Evolutionary conservation across 2,329 filamentous ascomycete species (phyloP).

Genomic region (Penicillium sumatraense): DNA sequence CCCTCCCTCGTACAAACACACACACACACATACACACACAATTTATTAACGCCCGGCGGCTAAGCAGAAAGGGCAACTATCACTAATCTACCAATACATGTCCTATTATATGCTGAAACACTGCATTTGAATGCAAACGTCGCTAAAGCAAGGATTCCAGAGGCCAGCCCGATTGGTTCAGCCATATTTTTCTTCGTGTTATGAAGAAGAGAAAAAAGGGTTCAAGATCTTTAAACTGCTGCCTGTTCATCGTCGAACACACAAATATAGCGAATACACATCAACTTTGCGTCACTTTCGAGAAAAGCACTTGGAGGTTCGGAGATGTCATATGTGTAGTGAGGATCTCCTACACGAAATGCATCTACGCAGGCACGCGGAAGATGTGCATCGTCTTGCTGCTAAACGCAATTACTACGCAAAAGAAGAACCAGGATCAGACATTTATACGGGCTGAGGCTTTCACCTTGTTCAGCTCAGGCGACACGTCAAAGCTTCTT

Average conservation of each 20-base stretch:
- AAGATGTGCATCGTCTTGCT: constrained; percentile 16
- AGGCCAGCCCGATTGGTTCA: constrained; percentile 42
- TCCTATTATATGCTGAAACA: too few relatives aligned
- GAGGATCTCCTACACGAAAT: constrained; percentile 22
- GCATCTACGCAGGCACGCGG: constrained; percentile 21
- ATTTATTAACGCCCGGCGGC: too few relatives aligned
- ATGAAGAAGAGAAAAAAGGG: not conserved
- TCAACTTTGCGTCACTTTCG: constrained; percentile 20
- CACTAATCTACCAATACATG: too few relatives aligned
- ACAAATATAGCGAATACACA: constrained; percentile 23
- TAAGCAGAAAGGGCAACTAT: too few relatives aligned
- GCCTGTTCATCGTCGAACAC: constrained; percentile 8
- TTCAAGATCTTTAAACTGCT: not conserved
- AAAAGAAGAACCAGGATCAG: constrained; percentile 7
- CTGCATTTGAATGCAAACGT: constrained; percentile 48
- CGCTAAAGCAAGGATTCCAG: constrained; percentile 40
- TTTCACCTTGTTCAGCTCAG: not conserved
- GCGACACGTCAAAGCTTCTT: too few relatives aligned
- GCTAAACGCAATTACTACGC: constrained; percentile 11
- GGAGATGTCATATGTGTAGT: constrained; percentile 19
- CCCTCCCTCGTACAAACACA: too few relatives aligned
- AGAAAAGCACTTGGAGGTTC: constrained; percentile 18
- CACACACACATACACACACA: too few relatives aligned
- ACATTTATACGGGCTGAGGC: constrained; percentile 6
- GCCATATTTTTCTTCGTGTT: constrained; percentile 33